Base-by-base conservation (phyloP, 768 basidiomycete genomes). In the Chalciporus sphaerocephalus region DNA sequence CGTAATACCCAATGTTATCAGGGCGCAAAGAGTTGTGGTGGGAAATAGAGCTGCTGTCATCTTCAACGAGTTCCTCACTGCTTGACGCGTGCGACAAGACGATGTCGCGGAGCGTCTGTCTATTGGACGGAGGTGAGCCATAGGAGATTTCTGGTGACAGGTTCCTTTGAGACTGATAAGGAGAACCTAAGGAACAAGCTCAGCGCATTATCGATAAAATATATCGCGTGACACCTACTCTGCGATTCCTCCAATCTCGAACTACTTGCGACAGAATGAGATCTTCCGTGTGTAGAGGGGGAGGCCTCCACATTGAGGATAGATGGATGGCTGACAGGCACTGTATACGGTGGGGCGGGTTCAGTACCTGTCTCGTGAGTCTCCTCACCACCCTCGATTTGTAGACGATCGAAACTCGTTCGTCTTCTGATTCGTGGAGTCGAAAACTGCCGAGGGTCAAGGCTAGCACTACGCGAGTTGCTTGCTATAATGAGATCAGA, bases 51-150 rank as follows among this genome's bases (percentile, higher is more conserved):
- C 35, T 45, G 13, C 4, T 64, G 15, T 39, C 69, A 22, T 67
- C 56, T 53, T 74, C 72, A 9, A 65, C 65, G 13, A 67, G 61
- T 35, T 68, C 69, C n/a, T 71, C 69, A 27, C 74, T 61, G 47
- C 72, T 76, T 16, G 72, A 69, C 32, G 65, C 60, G 38, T 73
- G 69, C 10, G 76, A 76, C 10, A 46, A 40, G 17, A 57, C 17
- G 18, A 12, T 5, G 8, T 41, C 48, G 22, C 38, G 50, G 18
- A 17, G 32, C 6, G 52, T 51, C 18, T 35, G 40, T 16, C 44
- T 28, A 25, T 42, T 52, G 36, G 49, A 53, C 17, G 43, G 5
- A 12, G 56, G 42, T 13, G 57, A 55, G 12, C 43, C 36, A 32
- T 21, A 13, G 6, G 33, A 15, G 37, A 32, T 35, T 10, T 54